A percentile compares a stretch with the other conserved stretches of the same genome.
phyloP scores from a whole-genome alignment of 23 red algal genomes.

The Agarophyton chilense region DNA sequence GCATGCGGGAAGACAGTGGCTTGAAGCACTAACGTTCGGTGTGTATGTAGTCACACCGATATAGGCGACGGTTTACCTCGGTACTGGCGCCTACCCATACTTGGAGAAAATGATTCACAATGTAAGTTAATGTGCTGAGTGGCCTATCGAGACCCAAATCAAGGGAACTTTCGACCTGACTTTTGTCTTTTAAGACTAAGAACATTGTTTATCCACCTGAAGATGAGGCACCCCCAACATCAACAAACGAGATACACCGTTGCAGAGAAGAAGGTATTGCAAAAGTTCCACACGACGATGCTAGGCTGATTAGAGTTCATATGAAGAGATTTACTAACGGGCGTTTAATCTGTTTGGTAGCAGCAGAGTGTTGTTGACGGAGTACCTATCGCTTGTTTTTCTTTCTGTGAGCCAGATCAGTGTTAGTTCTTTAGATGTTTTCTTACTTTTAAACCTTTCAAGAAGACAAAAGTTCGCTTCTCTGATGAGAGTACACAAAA shows the following conservation, averaged over 20 bases:
- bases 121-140: background rate
- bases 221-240: constrained; percentile 50
- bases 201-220: constrained; percentile 77
- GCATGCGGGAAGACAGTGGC: constrained; percentile 62
- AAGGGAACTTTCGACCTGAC: background rate
- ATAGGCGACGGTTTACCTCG: constrained; percentile 61
- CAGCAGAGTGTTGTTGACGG: too few species aligned
- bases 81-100: constrained; percentile 72
- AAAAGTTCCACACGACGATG: background rate
- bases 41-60: constrained; percentile 66
- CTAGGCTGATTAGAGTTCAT: background rate
- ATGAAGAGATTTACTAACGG: background rate
- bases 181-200: constrained; percentile 1
- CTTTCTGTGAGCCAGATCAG: too few species aligned
- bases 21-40: constrained; percentile 70
- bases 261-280: background rate
- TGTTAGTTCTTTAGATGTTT: too few species aligned
- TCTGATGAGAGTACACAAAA: too few species aligned
- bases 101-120: constrained; percentile 71
- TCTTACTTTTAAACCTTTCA: too few species aligned
- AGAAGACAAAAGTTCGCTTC: too few species aligned
- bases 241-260: background rate
- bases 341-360: too few species aligned
- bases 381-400: too few species aligned
- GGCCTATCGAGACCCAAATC: too few species aligned